Evolutionary conservation across 805 yeast species (phyloP), one percentile per base, ranked within the genome.

Genomic region (Yarrowia keelungensis): DNA sequence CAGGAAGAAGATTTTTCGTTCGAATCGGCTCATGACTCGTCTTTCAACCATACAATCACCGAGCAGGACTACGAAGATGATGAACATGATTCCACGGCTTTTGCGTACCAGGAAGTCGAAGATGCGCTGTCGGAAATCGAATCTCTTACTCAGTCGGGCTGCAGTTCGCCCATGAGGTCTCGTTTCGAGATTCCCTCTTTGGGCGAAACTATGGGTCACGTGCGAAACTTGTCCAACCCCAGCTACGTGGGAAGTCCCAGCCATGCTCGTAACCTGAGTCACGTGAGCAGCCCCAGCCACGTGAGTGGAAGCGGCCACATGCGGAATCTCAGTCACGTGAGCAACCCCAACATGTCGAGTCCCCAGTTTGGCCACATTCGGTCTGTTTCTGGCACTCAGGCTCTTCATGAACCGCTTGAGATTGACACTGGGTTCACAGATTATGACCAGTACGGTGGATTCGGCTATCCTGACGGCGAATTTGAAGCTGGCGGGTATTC

Each of bases 101-200:
- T 62, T 19, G 67, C 67, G 16, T 62, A 62, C 38, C 54, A 62
- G 15, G 47, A 62, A 32, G 67, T 62, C 2, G 67, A 62, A 49
- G 67, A 62, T 10, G 67, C 67, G 1, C 39, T 62, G 5, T 38
- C 45, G 4, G 67, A 49, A 8, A 47, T 62, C 2, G 56, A 62
- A 11, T 62, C 54, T 4, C 56, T 62, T 1, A 47, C 54, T 3
- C 67, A 62, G 8, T 38, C 45, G 1, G 56, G 67, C 3, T 49
- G 47, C n/a, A 22, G 32, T 15, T 47, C 47, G 5, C 67, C 54
- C 3, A 2, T 19, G 10, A 9, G 54, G n/a, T 22, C 56, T 2
- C 8, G 45, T 3, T 39, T 16, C 2, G 56, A 62, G 8, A 62
- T 36, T 36, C 66, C 66, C 3, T 22, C 51, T 11, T 14, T 56